These are phyloP conservation scores for Boletus speciosus DNA, from an alignment of 768 basidiomycete species.

Conservation along the genomic window DNA sequence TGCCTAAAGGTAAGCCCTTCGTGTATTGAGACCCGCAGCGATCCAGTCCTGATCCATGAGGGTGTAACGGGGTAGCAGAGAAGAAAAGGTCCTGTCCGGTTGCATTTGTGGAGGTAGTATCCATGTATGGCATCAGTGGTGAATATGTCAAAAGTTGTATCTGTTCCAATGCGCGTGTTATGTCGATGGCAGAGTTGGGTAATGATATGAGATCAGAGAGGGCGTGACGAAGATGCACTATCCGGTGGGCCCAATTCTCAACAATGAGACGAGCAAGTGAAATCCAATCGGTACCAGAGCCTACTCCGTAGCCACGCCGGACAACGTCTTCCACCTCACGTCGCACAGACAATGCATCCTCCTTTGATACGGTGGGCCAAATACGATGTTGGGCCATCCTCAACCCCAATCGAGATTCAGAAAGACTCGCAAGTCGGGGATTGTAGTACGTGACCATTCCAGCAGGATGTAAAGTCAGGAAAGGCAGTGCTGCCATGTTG, in stretches of 20 bases:
- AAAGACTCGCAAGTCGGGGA: neutral
- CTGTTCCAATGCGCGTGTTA: neutral
- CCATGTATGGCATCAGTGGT: constrained; percentile 5
- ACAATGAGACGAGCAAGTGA: constrained; percentile 3
- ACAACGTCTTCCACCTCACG: constrained; percentile 2
- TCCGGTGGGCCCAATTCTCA: constrained; percentile 4
- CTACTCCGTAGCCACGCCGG: neutral
- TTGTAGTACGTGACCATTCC: constrained; percentile 5
- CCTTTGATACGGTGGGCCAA: constrained; percentile 1
- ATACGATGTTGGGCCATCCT: constrained; percentile 5
- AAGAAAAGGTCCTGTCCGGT: constrained; percentile 1
- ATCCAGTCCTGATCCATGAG: neutral
- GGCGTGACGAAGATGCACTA: neutral
- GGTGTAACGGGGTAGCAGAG: neutral
- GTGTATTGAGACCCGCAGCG: constrained; percentile 2
- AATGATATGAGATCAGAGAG: neutral
- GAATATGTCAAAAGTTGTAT: constrained; percentile 1
- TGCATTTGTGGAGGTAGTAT: neutral
- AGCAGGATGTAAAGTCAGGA: constrained; percentile 2
- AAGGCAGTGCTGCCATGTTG: neutral
- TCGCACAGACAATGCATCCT: constrained; percentile 4
- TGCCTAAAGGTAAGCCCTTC: neutral
- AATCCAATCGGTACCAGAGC: constrained; percentile 1
- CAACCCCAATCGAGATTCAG: neutral
- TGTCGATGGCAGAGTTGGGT: neutral